Base-by-base conservation (phyloP, 768 basidiomycete genomes). In the Tricholoma bakamatsutake region DNA sequence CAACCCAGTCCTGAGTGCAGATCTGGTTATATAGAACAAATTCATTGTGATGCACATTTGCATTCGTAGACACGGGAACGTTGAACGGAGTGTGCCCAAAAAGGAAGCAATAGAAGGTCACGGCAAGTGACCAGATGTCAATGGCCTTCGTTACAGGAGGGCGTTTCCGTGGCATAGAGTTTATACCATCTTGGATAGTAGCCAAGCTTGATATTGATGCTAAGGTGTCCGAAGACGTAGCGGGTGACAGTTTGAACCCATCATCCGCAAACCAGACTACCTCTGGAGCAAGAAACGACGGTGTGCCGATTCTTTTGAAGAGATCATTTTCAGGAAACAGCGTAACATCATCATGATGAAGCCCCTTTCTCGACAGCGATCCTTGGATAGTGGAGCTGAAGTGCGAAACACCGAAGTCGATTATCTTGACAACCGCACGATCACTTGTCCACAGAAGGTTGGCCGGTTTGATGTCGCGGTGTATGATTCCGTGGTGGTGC, bases 391-490 rank as follows among this genome's bases (percentile, higher is more conserved):
- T 57, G 21, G 63, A 61, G n/a, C 53, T 64, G 56, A 68, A 71
- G 53, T 75, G 71, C 33, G 75, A 73, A 42, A 76, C 70, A 9
- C 93, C 93, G 67, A 94, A 96, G 69, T 95, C 93, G 28, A 87
- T 93, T 48, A 96, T 90, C 74, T 95, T 95, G 60, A 95, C 80
- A 61, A 88, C 85, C 30, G 66, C 66, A 35, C 73, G 72, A 57
- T 75, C 67, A 43, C 58, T 61, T 6, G 70, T 69, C 62, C 93
- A 86, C 13, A 94, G 72, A 30, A 95, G 79, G 67, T 94, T 94
- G 71, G 90, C 87, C 8, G 93, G 93, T 68, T 95, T 94, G 65
- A 95, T 82, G 66, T 95, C 93, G 28, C 93, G 86, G 70, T 94
- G 92, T 52, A 90, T 87, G 69, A 95, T 92, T 58, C 74, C 73